A percentile compares a stretch with the other conserved stretches of the same genome.
Conservation (phyloP, 106 monocot genomes). For the Hemerocallis citrina region DNA sequence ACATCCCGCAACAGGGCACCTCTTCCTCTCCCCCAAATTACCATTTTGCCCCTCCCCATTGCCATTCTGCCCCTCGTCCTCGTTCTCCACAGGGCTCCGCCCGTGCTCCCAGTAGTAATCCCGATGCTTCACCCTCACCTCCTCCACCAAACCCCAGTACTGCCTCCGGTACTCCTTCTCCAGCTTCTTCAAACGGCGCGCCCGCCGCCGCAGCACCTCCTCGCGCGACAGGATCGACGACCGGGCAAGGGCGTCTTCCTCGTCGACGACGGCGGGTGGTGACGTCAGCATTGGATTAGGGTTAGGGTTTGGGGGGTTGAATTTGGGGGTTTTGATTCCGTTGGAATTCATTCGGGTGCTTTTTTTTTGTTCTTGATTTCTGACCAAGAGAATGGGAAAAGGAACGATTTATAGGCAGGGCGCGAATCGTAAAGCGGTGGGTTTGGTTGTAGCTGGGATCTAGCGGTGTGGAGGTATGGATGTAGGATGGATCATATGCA, state of each 20-base stretch:
- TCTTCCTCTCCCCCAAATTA: not conserved
- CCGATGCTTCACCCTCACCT: conserved; percentile 16
- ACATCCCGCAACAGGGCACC: too few relatives aligned
- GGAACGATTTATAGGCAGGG: too few relatives aligned
- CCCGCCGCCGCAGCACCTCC: conserved; percentile 24
- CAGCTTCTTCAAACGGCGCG: conserved; percentile 16
- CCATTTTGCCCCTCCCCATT: not conserved
- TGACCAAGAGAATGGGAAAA: too few relatives aligned
- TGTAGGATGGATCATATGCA: too few relatives aligned
- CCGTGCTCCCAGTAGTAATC: conserved; percentile 32
- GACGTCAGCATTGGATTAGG: too few relatives aligned
- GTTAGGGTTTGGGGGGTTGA: too few relatives aligned
- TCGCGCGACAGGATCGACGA: conserved; percentile 6
- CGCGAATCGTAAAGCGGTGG: too few relatives aligned
- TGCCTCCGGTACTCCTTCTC: conserved; percentile 8
- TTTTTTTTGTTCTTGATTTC: too few relatives aligned
- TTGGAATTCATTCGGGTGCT: too few relatives aligned
- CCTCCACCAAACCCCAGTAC: conserved; percentile 34
- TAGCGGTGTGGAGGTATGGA: too few relatives aligned
- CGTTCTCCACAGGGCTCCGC: conserved; percentile 16
- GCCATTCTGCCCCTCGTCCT: not conserved
- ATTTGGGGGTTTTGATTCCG: too few relatives aligned
- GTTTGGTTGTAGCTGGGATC: too few relatives aligned
- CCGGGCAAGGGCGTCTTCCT: conserved; percentile 3
- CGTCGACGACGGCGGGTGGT: not conserved